Evolutionary conservation across 805 yeast genomes (phyloP), one percentile per base, ranked within the genome.

Genomic region (Wickerhamiella nectarea): DNA sequence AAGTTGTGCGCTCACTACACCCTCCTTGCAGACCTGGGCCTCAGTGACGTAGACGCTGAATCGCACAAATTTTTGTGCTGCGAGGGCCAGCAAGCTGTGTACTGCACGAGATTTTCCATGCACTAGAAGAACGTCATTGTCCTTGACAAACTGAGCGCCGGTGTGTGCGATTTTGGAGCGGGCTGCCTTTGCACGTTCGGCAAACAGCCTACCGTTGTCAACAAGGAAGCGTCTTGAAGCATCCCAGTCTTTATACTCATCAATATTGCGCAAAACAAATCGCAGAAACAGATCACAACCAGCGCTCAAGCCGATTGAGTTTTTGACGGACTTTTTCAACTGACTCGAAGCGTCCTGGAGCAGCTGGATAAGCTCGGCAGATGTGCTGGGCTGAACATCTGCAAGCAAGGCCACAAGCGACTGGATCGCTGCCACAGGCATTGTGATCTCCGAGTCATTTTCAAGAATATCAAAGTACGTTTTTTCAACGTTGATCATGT

Each of bases 401-500:
- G 78, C 72, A 22, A 89, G 64, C 63, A 91, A 72, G 7, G 91
- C 81, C 21, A 91, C 94, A 36, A 91, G 68, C 10, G 95, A 76
- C 66, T 91, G 97, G 56, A 91, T 91, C 28, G 98, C 98, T 35
- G 98, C 99, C 26, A 91, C 84, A 1, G 99, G 99, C 96, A 87
- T 91, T 5, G 98, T 87, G 77, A 91, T 83, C 46, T 91, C 97
- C n/a, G 83, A 71, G 63, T 91, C 96, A 41, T 86, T 95, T 52
- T 74, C 75, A 49, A 91, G 68, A 60, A 84, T 86, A 58, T 74
- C 72, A 46, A 84, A 69, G 59, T 91, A 91, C 0, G 89, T 75
- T 53, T 75, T 69, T 37, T 79, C 85, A 52, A 91, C 85, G 60
- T 87, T 94, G 58, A 91, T 86, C 25, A 66, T 69, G 17, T 15